These are phyloP conservation scores for Ceratobasidium sp. DNA, from an alignment of 1,284 basidiomycete species.

Conservation along the genomic window DNA sequence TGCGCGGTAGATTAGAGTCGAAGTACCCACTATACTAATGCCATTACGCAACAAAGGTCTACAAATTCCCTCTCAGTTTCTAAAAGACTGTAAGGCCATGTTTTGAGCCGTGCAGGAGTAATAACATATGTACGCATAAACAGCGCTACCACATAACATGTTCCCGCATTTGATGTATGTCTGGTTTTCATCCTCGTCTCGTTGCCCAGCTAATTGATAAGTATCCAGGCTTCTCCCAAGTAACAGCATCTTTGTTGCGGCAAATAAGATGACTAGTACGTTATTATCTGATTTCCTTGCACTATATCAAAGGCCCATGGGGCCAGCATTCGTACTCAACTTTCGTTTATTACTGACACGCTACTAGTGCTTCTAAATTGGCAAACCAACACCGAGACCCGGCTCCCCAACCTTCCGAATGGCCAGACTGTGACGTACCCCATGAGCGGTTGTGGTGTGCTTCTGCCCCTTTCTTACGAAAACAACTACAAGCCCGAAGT, in stretches of 20 bases:
- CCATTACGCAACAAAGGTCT: background rate
- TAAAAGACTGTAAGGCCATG: slow-evolving; percentile 55
- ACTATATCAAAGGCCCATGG: too few relatives aligned
- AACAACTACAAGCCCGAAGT: slow-evolving; percentile 79
- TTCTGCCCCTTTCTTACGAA: slow-evolving; percentile 83
- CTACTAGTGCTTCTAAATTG: slow-evolving; percentile 77
- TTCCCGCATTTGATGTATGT: slow-evolving; percentile 17
- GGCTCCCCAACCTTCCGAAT: slow-evolving; percentile 80
- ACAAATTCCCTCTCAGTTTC: slow-evolving; percentile 69
- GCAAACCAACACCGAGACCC: slow-evolving; percentile 72
- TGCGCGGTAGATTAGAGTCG: slow-evolving; percentile 56
- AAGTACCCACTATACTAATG: background rate
- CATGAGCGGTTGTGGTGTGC: slow-evolving; percentile 68
- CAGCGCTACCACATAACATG: slow-evolving; percentile 37
- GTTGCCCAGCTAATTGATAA: too few relatives aligned
- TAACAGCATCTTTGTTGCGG: slow-evolving; percentile 20
- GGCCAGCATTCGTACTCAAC: too few relatives aligned
- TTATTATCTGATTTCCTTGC: too few relatives aligned
- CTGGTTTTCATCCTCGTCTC: too few relatives aligned
- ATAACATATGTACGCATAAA: background rate
- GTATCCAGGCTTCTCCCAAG: slow-evolving; percentile 18
- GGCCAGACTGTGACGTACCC: slow-evolving; percentile 88
- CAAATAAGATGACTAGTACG: slow-evolving; percentile 20
- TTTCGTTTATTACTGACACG: too few relatives aligned
- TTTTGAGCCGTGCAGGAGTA: background rate